These are phyloP conservation scores for Arctium minus DNA, from an alignment of 129 eudicot species.

Conservation along the genomic window DNA sequence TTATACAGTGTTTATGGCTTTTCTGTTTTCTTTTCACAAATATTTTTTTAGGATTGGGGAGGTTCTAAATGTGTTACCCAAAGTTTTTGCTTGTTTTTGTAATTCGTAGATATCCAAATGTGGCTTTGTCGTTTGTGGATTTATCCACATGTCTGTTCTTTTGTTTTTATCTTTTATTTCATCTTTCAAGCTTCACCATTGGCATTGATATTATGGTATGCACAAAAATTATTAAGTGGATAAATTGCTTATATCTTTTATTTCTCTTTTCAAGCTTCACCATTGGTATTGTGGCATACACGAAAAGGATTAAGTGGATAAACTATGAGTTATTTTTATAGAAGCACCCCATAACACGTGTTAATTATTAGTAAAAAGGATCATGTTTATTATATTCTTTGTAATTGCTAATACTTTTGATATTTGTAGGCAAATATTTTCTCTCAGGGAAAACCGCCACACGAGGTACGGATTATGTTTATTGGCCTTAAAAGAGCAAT, in stretches of 20 bases:
- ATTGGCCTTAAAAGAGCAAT: not conserved
- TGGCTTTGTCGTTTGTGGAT: not conserved
- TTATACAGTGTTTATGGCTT: not conserved
- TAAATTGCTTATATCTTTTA: not conserved
- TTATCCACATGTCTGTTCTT: not conserved
- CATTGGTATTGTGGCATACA: not conserved
- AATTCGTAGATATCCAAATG: not conserved
- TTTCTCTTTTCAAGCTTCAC: not conserved
- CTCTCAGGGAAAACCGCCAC: slow-evolving; percentile 35
- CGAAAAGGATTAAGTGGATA: not conserved
- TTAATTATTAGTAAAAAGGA: not conserved
- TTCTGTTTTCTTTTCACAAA: not conserved
- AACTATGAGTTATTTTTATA: not conserved
- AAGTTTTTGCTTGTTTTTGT: not conserved
- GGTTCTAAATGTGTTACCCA: not conserved
- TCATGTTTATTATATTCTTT: not conserved
- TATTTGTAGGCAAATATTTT: slow-evolving; percentile 43
- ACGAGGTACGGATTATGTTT: slow-evolving; percentile 36
- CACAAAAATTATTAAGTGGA: not conserved
- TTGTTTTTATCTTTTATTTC: not conserved
- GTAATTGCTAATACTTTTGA: slow-evolving; percentile 1
- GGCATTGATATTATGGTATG: not conserved
- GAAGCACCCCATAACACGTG: not conserved
- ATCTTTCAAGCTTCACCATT: not conserved
- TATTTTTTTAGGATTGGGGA: not conserved